phyloP scores from a whole-genome alignment of 2,329 filamentous ascomycete genomes.

The Talaromyces sp. region DNA sequence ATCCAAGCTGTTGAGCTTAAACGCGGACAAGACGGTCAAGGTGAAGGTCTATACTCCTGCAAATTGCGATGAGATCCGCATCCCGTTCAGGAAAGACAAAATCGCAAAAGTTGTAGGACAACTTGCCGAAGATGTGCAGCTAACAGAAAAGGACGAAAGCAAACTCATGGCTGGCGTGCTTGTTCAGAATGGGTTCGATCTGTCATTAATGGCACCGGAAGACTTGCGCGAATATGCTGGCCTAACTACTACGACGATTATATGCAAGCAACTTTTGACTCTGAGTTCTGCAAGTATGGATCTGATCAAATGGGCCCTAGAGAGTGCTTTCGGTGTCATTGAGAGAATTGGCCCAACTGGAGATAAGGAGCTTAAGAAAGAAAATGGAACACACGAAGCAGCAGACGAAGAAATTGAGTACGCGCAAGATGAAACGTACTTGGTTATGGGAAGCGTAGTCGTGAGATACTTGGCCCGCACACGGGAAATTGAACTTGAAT shows the following conservation, averaged over 20 bases:
- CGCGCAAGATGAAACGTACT: constrained; percentile 45
- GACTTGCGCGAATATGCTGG: constrained; percentile 94
- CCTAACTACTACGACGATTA: constrained; percentile 90
- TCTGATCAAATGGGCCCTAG: constrained; percentile 87
- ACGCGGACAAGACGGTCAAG: constrained; percentile 73
- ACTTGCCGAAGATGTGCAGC: constrained; percentile 75
- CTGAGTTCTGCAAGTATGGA: constrained; percentile 86
- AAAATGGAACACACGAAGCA: constrained; percentile 31
- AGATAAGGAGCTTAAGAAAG: constrained; percentile 21
- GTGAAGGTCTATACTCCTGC: constrained; percentile 90
- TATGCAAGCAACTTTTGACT: constrained; percentile 85
- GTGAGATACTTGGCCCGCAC: constrained; percentile 69
- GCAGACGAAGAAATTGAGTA: constrained; percentile 46
- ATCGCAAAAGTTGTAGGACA: constrained; percentile 94
- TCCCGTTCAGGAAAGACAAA: constrained; percentile 94
- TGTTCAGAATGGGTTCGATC: constrained; percentile 96
- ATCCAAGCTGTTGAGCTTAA: constrained; percentile 89
- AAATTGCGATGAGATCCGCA: constrained; percentile 91
- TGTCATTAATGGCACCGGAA: constrained; percentile 94
- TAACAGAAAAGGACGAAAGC: constrained; percentile 47
- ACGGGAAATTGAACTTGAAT: constrained; percentile 85
- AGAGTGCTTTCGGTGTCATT: constrained; percentile 88
- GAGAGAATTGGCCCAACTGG: constrained; percentile 48
- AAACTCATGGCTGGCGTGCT: constrained; percentile 81
- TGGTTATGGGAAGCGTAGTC: constrained; percentile 85